These are phyloP conservation scores for Penicillium lividum DNA, from an alignment of 495 filamentous ascomycete genomes.

Conservation along the genomic window DNA sequence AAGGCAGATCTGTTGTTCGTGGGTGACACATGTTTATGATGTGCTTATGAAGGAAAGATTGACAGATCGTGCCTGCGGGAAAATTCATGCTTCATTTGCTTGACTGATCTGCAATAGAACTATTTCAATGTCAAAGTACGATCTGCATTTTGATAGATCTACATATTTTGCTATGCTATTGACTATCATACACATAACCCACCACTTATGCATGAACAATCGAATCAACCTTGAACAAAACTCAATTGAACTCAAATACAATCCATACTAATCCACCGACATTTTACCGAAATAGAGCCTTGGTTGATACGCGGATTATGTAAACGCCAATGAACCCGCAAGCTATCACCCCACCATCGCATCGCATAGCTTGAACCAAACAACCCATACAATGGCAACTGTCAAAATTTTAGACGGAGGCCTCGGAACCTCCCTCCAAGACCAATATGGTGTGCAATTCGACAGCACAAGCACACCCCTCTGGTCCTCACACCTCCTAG, in stretches of 20 bases:
- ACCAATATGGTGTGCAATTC: slow-evolving; percentile 51
- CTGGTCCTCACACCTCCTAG: slow-evolving; percentile 65
- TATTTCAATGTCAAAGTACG: no score
- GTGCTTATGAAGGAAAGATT: slow-evolving; percentile 48
- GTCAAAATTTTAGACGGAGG: slow-evolving; percentile 64
- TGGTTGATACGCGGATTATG: slow-evolving; percentile 1
- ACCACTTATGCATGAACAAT: no score
- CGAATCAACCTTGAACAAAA: background rate
- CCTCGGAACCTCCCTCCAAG: slow-evolving; percentile 65
- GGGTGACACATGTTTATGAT: slow-evolving; percentile 57
- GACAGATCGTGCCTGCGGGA: slow-evolving; percentile 51
- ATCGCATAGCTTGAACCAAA: background rate
- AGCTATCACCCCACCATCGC: slow-evolving; percentile 1
- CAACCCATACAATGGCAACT: slow-evolving; percentile 19
- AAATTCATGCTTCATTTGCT: slow-evolving; percentile 51
- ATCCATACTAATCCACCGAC: slow-evolving; percentile 1
- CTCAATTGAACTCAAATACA: background rate
- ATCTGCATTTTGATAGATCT: no score
- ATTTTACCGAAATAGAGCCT: background rate
- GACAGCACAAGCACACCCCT: slow-evolving; percentile 50
- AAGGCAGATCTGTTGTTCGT: slow-evolving; percentile 51
- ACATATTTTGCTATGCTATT: no score
- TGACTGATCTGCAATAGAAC: slow-evolving; percentile 10
- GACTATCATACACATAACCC: no score
- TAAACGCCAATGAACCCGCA: slow-evolving; percentile 1